phyloP scores from a whole-genome alignment of 192 early-diverging fungal genomes.

The Linnemannia elongata region DNA sequence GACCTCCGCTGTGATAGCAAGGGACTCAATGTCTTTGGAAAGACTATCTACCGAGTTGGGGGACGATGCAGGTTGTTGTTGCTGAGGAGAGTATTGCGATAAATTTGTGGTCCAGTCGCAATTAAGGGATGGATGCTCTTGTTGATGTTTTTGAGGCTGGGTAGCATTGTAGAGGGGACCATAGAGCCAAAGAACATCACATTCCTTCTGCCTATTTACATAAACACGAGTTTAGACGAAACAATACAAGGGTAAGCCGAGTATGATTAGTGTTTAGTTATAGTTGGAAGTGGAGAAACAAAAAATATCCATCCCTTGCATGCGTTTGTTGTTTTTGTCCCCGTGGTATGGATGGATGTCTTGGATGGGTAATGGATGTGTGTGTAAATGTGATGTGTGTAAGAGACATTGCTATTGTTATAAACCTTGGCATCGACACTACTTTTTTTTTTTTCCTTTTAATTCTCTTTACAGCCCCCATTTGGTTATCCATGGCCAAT shows the following conservation, averaged over 20 bases:
- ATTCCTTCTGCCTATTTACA: conserved; percentile 47
- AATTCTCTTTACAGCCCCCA: background rate
- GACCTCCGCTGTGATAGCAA: background rate
- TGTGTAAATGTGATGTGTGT: background rate
- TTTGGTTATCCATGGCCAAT: background rate
- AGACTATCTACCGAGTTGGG: background rate
- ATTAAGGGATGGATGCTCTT: background rate
- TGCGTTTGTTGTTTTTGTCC: too few relatives aligned
- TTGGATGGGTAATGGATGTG: background rate
- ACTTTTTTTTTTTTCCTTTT: background rate
- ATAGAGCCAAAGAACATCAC: conserved; percentile 51
- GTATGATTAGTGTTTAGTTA: background rate
- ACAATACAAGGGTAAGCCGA: background rate
- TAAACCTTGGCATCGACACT: background rate
- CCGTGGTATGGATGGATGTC: background rate
- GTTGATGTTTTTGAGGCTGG: conserved; percentile 1
- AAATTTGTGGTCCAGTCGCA: background rate
- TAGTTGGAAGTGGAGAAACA: background rate
- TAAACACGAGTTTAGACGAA: background rate
- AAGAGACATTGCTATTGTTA: background rate
- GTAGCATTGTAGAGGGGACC: conserved; percentile 38
- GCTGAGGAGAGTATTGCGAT: background rate
- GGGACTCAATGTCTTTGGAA: background rate
- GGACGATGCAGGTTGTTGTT: background rate
- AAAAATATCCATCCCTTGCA: background rate